These are phyloP conservation scores for Incumbomyces delicatus DNA, from an alignment of 2,329 filamentous ascomycete genomes.

Conservation along the genomic window DNA sequence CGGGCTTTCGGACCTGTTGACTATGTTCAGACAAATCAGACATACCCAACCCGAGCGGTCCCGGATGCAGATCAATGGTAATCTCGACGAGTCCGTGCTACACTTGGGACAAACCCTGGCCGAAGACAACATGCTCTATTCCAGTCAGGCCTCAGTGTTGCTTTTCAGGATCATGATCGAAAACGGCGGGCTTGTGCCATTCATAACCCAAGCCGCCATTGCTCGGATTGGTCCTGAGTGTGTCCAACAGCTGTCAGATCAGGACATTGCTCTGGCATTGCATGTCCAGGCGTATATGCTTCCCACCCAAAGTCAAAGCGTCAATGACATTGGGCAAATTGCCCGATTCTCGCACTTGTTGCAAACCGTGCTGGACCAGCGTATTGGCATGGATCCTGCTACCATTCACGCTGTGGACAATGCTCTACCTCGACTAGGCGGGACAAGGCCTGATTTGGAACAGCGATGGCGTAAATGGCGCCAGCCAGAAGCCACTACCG, in stretches of 20 bases:
- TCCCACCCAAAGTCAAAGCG: slow-evolving; percentile 28
- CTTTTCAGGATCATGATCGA: slow-evolving; percentile 56
- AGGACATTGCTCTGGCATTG: slow-evolving; percentile 48
- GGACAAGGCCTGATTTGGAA: slow-evolving; percentile 36
- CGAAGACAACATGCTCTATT: slow-evolving; percentile 42
- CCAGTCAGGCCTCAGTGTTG: slow-evolving; percentile 47
- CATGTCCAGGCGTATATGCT: slow-evolving; percentile 48
- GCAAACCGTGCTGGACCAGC: slow-evolving; percentile 45
- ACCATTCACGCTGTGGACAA: slow-evolving; percentile 50
- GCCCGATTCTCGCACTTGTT: slow-evolving; percentile 54
- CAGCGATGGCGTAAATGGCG: slow-evolving; percentile 50
- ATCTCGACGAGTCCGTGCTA: slow-evolving; percentile 78
- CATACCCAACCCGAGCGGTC: slow-evolving; percentile 41
- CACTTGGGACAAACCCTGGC: slow-evolving; percentile 52
- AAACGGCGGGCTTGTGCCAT: slow-evolving; percentile 52
- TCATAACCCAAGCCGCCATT: slow-evolving; percentile 51
- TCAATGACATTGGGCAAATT: slow-evolving; percentile 47
- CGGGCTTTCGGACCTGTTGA: slow-evolving; percentile 65
- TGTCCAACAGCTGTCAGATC: slow-evolving; percentile 44
- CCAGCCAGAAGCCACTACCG: slow-evolving; percentile 29
- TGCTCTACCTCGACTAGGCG: slow-evolving; percentile 44
- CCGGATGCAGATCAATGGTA: slow-evolving; percentile 47
- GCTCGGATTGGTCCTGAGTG: slow-evolving; percentile 51
- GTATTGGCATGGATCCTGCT: slow-evolving; percentile 44
- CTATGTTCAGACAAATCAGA: slow-evolving; percentile 79